Evolutionary conservation across 352 stramenopile genomes (phyloP).

Genomic region (Phytophthora syringae): DNA sequence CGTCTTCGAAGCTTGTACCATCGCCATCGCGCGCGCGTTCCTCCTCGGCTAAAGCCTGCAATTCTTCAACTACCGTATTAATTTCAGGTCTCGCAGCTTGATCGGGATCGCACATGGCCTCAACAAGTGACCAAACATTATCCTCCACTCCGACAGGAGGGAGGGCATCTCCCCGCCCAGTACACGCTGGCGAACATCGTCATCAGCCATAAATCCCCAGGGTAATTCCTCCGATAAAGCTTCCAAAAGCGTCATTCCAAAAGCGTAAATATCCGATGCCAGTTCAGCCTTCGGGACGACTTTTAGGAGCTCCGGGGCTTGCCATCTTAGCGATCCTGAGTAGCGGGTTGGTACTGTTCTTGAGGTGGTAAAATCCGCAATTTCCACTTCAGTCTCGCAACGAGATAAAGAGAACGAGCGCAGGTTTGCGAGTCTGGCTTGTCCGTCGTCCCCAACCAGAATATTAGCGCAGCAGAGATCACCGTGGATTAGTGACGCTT

Average conservation of each 20-base stretch:
- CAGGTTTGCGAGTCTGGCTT: slow-evolving; percentile 61
- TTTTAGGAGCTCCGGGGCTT: slow-evolving; percentile 54
- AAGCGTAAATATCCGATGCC: slow-evolving; percentile 65
- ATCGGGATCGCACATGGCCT: slow-evolving; percentile 61
- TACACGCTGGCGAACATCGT: slow-evolving; percentile 48
- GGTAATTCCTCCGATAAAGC: slow-evolving; percentile 65
- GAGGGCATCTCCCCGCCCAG: slow-evolving; percentile 48
- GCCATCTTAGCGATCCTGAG: slow-evolving; percentile 55
- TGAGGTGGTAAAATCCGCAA: not conserved
- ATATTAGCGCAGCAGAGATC: slow-evolving; percentile 68
- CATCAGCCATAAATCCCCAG: slow-evolving; percentile 60
- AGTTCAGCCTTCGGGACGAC: slow-evolving; percentile 21
- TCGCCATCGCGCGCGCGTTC: slow-evolving; percentile 49
- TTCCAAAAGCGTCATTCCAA: slow-evolving; percentile 74
- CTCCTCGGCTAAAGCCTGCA: slow-evolving; percentile 55
- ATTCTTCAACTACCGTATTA: slow-evolving; percentile 46
- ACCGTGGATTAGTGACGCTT: slow-evolving; percentile 47
- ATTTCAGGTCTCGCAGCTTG: slow-evolving; percentile 56
- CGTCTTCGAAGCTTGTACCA: slow-evolving; percentile 28
- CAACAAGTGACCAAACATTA: slow-evolving; percentile 50
- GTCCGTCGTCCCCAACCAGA: slow-evolving; percentile 61
- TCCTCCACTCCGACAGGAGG: slow-evolving; percentile 46
- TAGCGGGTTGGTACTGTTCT: not conserved
- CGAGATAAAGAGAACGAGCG: slow-evolving; percentile 45
- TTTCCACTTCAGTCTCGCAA: not conserved